Conservation (phyloP, 352 stramenopile species). For the Phytophthora hybrid region DNA sequence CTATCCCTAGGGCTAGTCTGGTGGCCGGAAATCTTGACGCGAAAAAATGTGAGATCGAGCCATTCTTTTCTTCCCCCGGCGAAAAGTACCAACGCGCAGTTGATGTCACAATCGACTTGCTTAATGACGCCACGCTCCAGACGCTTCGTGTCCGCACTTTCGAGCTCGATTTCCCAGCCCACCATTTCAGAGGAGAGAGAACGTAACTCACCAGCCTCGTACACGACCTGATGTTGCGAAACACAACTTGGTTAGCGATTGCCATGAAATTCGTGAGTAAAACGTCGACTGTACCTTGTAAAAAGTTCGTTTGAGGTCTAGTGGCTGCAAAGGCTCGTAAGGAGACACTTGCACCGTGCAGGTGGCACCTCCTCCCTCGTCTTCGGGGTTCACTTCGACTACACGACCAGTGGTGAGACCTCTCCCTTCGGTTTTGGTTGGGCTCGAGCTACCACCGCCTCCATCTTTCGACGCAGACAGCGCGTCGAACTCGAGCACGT, state of each 20-base stretch:
- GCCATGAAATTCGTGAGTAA: neutral
- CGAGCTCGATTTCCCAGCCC: conserved; percentile 57
- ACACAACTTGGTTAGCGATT: neutral
- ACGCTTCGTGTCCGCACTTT: conserved; percentile 28
- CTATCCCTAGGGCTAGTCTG: neutral
- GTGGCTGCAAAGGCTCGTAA: conserved; percentile 47
- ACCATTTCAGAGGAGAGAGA: conserved; percentile 46
- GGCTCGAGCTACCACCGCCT: neutral
- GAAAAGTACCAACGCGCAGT: conserved; percentile 63
- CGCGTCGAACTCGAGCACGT: conserved; percentile 56
- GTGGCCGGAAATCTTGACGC: conserved; percentile 48
- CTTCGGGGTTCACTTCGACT: conserved; percentile 39
- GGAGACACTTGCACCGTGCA: conserved; percentile 56
- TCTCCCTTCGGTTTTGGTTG: conserved; percentile 7
- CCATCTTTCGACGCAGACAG: neutral
- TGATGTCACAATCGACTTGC: conserved; percentile 59
- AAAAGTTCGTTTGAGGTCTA: conserved; percentile 37
- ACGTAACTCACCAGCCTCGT: conserved; percentile 46
- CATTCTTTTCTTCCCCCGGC: conserved; percentile 58
- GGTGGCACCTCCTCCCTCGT: conserved; percentile 1
- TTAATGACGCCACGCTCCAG: conserved; percentile 49
- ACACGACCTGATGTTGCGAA: conserved; percentile 45
- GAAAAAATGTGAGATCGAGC: conserved; percentile 56
- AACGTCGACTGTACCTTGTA: conserved; percentile 45
- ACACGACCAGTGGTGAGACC: conserved; percentile 37